Evolutionary conservation across 208 protist species (phyloP), one percentile per base, ranked within the genome.

Genomic region (Crithidia acanthocephali): DNA sequence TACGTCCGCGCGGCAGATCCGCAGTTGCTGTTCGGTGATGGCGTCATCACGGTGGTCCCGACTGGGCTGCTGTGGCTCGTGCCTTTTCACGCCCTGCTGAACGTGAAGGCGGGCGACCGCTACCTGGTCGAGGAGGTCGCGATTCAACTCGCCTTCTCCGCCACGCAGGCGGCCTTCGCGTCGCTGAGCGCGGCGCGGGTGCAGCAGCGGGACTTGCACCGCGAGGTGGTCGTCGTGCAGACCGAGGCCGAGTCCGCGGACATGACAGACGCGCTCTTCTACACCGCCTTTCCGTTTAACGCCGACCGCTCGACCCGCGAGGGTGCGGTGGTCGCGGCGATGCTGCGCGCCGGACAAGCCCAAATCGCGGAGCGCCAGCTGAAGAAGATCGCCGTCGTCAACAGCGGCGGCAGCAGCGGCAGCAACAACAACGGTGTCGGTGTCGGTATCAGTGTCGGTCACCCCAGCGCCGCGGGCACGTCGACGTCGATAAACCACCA

Each of bases 11-110:
- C 84, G 25, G 69, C 88, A n/a, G 84, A 92, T 57, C 60, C 83
- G 44, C 67, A 88, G n/a, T 60, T 72, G 22, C 83, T 87, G 42
- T 57, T 83, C 37, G 66, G 62, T 37, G 79, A 84, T 56, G 76
- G 80, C 56, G 80, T 98, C 15, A 68, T 95, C 18, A 97, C 92
- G 27, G 68, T 98, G 44, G 87, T 98, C 44, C 94, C 94, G 2
- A 82, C 81, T 18, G 89, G 85, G 35, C 15, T 47, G 65, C 50
- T 98, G 27, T 95, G 92, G 88, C 40, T 84, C 25, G 84, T 98
- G 52, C 94, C 94, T 15, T 98, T 92, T 74, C 85, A 94, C 64
- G 87, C 90, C n/a, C 76, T 98, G 50, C 85, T 97, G 63, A 81
- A 84, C 50, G 61, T 74, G 10, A 80, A 87, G 57, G 79, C 57